Base-by-base conservation (phyloP, 805 yeast genomes). In the Jamesozyma hellenica region DNA sequence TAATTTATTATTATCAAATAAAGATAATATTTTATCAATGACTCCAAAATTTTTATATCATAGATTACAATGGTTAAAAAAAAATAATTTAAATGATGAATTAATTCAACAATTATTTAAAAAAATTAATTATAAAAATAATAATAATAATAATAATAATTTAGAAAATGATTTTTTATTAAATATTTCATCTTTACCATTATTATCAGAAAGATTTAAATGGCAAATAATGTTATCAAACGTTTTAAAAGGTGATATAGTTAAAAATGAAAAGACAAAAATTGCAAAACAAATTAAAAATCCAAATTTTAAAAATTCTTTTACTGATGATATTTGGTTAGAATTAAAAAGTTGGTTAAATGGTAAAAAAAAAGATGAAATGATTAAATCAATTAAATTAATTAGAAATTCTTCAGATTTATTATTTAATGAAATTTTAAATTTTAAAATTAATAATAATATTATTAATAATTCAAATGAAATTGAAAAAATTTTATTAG, bases 151-250 rank as follows among this genome's bases (percentile, higher is more conserved):
- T 16, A 6, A 12, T 4, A 13, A 26, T n/a, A 38, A 41, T 15
- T 29, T 42, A 19, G 37, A 27, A 12, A 14, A 34, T 9, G 31
- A 34, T 4, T 43, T 16, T 41, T n/a, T 37, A 13, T 18, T 7
- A 48, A 11, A 50, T 25, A 42, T 61, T 11, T 41, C 55, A 4
- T 47, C 60, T 4, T 60, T 63, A 39, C 61, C 66, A 6, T 47
- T 52, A 18, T 77, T 80, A 7, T 52, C 77, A 10, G 96, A 87
- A 55, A 70, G 97, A 36, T 66, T 88, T 11, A 95, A 87, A 61
- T 92, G 98, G 98, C 97, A 92, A 61, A 75, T 90, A 0, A 86
- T 92, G 95, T 68, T 92, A 36, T 73, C 83, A 10, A 73, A 87
- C 3, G 97, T 92, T 3, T 71, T 92, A 28, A 90, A 94, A 3